phyloP scores from a whole-genome alignment of 2,329 filamentous ascomycete genomes.

The Alternaria burnsii region DNA sequence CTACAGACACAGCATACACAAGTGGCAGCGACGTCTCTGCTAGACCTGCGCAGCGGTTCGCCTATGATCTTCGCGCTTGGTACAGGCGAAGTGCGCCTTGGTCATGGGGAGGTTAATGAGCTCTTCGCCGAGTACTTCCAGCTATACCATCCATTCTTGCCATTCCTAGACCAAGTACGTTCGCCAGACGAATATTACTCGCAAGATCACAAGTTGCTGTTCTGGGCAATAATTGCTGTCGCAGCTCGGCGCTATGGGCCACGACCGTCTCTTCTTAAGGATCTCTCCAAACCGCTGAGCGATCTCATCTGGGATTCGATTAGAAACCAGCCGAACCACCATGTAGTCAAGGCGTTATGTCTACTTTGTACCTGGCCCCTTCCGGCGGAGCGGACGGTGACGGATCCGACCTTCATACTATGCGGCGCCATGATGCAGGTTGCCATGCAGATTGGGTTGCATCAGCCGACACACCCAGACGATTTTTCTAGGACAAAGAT shows the following conservation, averaged over 20 bases:
- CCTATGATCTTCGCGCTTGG: conserved; percentile 67
- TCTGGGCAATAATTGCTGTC: conserved; percentile 83
- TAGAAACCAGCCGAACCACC: conserved; percentile 79
- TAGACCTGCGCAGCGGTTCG: conserved; percentile 58
- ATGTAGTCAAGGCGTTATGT: conserved; percentile 82
- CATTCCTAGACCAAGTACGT: conserved; percentile 73
- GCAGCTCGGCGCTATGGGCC: conserved; percentile 74
- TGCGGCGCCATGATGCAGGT: conserved; percentile 88
- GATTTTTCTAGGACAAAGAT: conserved; percentile 81
- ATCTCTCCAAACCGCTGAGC: conserved; percentile 71
- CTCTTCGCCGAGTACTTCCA: conserved; percentile 79
- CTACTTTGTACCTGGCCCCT: conserved; percentile 83
- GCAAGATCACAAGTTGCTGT: conserved; percentile 79
- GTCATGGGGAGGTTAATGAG: conserved; percentile 55
- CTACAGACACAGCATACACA: conserved; percentile 49
- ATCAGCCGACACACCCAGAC: conserved; percentile 81
- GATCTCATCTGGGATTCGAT: conserved; percentile 80
- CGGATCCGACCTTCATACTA: conserved; percentile 82
- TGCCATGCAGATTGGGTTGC: conserved; percentile 82
- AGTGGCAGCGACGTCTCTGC: conserved; percentile 50
- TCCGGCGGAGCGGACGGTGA: conserved; percentile 80
- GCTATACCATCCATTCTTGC: conserved; percentile 79
- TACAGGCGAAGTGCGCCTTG: conserved; percentile 55
- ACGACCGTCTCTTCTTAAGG: conserved; percentile 71
- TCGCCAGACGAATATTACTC: conserved; percentile 76